A percentile compares a stretch with the other conserved stretches of the same genome.
Evolutionary conservation across 108 stramenopile genomes (phyloP).

Genomic region (Fragilaria radians): DNA sequence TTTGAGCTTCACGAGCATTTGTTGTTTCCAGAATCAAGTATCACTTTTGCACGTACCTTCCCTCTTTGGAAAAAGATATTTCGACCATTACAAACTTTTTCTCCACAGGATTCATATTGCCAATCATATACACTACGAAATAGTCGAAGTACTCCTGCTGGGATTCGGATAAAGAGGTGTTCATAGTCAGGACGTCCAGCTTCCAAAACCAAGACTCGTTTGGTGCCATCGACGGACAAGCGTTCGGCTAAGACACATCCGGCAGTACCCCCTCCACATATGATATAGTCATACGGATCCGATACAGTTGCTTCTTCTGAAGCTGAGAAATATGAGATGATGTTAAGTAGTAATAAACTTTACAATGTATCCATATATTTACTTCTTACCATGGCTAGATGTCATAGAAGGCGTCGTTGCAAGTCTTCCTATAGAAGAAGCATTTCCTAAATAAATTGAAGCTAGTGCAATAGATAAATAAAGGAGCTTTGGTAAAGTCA

Average conservation of each 20-base stretch:
- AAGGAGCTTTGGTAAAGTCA: too few species aligned
- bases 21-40: too few species aligned
- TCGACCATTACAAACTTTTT: slow-evolving; percentile 16
- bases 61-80: slow-evolving; percentile 30
- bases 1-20: too few species aligned
- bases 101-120: slow-evolving; percentile 20
- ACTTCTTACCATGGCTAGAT: too few species aligned
- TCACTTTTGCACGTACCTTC: slow-evolving; percentile 50
- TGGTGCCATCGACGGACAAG: slow-evolving; percentile 12
- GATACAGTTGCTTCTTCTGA: neutral
- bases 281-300: slow-evolving; percentile 55
- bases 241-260: slow-evolving; percentile 69
- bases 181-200: slow-evolving; percentile 31
- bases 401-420: too few species aligned
- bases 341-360: too few species aligned
- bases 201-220: slow-evolving; percentile 20
- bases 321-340: neutral
- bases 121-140: slow-evolving; percentile 26
- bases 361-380: too few species aligned
- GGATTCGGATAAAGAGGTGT: slow-evolving; percentile 22
- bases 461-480: too few species aligned
- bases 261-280: slow-evolving; percentile 62
- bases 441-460: too few species aligned
- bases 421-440: too few species aligned
- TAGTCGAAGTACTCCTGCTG: slow-evolving; percentile 22